Evolutionary conservation across 2,329 filamentous ascomycete species (phyloP).

Genomic region (Hypoxylon sp.): DNA sequence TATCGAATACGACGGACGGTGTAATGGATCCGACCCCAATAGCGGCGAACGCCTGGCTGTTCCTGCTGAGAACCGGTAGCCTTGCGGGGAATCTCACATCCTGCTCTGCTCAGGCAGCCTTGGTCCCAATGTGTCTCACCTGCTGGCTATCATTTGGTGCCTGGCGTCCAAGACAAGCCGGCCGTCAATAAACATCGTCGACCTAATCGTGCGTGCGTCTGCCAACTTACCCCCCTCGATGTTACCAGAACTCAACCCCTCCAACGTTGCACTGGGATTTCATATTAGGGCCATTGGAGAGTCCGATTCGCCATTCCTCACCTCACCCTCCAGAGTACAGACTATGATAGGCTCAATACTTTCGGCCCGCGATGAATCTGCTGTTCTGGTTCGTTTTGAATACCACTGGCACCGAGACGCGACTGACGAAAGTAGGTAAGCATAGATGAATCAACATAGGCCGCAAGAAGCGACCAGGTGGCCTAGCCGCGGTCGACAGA

Average conservation of each 20-base stretch:
- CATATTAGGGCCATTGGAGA: constrained; percentile 23
- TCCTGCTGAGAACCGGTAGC: constrained; percentile 21
- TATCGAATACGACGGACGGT: constrained; percentile 21
- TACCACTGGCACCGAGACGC: constrained; percentile 20
- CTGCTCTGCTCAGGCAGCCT: constrained; percentile 6
- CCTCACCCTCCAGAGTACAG: constrained; percentile 22
- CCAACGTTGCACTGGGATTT: constrained; percentile 35
- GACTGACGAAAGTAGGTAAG: constrained; percentile 14
- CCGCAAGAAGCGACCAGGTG: constrained; percentile 25
- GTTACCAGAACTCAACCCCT: constrained; percentile 23
- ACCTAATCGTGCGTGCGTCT: constrained; percentile 24
- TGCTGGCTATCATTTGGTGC: constrained; percentile 12
- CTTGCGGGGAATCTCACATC: constrained; percentile 30
- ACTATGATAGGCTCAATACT: constrained; percentile 31
- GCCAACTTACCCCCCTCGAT: constrained; percentile 25
- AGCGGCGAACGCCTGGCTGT: constrained; percentile 13
- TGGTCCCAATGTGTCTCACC: constrained; percentile 13
- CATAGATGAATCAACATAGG: constrained; percentile 33
- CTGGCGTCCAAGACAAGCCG: constrained; percentile 24
- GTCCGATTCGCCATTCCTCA: constrained; percentile 31
- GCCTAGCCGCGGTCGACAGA: constrained; percentile 24
- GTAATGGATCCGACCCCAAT: constrained; percentile 19
- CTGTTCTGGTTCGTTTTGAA: constrained; percentile 25
- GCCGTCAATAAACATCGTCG: constrained; percentile 23
- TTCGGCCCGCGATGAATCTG: constrained; percentile 34